phyloP scores from a whole-genome alignment of 208 protist genomes.

The Wallacemonas rigidus region DNA sequence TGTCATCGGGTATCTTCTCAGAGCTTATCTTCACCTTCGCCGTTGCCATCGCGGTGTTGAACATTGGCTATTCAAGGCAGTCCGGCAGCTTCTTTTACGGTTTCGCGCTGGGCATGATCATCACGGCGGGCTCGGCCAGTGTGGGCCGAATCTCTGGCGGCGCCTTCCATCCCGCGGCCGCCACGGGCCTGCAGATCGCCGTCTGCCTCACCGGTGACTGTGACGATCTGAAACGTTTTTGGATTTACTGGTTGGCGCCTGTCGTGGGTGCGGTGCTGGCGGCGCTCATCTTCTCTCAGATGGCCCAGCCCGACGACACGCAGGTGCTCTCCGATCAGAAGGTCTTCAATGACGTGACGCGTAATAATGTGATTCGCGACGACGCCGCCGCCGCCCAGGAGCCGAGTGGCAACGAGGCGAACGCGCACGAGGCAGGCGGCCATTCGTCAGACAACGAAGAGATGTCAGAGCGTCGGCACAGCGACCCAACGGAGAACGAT shows the following conservation, averaged over 20 bases:
- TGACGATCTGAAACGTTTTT: conserved; percentile 63
- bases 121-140: conserved; percentile 62
- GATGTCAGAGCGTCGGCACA: background rate
- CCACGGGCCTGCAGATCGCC: conserved; percentile 78
- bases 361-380: conserved; percentile 18
- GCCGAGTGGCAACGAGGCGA: background rate
- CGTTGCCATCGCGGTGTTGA: conserved; percentile 71
- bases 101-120: conserved; percentile 83
- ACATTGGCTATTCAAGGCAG: conserved; percentile 73
- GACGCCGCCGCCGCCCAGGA: background rate
- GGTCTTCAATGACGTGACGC: conserved; percentile 33
- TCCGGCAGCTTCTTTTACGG: conserved; percentile 80
- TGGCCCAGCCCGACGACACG: conserved; percentile 60
- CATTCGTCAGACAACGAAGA: conserved; percentile 1
- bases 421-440: background rate
- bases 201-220: conserved; percentile 73
- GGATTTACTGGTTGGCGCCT: conserved; percentile 87
- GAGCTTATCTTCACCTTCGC: conserved; percentile 88
- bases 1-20: conserved; percentile 73
- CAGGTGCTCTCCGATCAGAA: conserved; percentile 55
- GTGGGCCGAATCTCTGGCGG: conserved; percentile 74
- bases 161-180: conserved; percentile 83
- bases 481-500: background rate
- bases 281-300: conserved; percentile 68
- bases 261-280: conserved; percentile 62